Conservation (phyloP, 352 stramenopile species). For the Phytophthora capsici region DNA sequence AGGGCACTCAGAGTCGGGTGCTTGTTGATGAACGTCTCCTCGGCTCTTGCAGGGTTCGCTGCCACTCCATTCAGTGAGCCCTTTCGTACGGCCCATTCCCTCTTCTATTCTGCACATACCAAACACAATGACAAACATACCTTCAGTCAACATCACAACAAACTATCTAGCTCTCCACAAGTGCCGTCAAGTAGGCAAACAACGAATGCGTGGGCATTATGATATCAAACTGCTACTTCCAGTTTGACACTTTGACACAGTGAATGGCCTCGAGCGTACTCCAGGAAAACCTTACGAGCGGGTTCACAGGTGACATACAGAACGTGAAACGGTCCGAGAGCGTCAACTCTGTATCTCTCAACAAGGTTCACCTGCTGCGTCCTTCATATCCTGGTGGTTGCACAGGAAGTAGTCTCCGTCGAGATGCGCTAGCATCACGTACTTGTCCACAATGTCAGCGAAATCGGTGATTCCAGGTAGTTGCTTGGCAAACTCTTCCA, state of each 20-base stretch:
- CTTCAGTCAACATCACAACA: too few relatives aligned
- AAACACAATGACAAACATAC: too few relatives aligned
- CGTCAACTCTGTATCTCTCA: constrained; percentile 73
- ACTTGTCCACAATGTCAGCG: constrained; percentile 80
- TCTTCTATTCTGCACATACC: too few relatives aligned
- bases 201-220: too few relatives aligned
- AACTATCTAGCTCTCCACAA: too few relatives aligned
- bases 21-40: constrained; percentile 87
- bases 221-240: too few relatives aligned
- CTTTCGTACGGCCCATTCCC: too few relatives aligned
- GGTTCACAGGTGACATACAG: constrained; percentile 89
- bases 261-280: constrained; percentile 86
- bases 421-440: constrained; percentile 85
- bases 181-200: too few relatives aligned
- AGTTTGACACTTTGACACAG: constrained; percentile 78
- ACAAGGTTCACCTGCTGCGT: constrained; percentile 58
- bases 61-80: too few relatives aligned
- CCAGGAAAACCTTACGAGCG: constrained; percentile 79
- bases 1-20: constrained; percentile 91
- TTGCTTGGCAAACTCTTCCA: constrained; percentile 81
- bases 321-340: constrained; percentile 88
- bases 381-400: constrained; percentile 84
- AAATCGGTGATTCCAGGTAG: constrained; percentile 75
- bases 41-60: too few relatives aligned
- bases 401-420: constrained; percentile 95